Evolutionary conservation across 2,329 filamentous ascomycete genomes (phyloP).

Genomic region (Ophiosphaerella korrae): DNA sequence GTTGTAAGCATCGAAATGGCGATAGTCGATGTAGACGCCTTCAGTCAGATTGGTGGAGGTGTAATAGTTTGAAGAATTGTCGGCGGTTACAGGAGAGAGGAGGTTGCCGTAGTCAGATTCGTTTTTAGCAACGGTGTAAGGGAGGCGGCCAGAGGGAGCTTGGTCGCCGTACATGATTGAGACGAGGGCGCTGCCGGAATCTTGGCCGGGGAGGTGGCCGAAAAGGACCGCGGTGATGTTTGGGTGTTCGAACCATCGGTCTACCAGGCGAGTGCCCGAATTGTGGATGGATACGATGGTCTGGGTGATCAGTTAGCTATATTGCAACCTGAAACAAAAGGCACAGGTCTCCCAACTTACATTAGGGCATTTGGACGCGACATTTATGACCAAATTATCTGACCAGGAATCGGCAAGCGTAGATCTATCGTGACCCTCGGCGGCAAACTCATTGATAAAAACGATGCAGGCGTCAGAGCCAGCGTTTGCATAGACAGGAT

Average conservation of each 20-base stretch:
- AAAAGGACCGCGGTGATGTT: slow-evolving; percentile 83
- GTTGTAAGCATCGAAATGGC: slow-evolving; percentile 73
- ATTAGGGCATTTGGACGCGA: no score
- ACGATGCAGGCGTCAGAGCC: slow-evolving; percentile 19
- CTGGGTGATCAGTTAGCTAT: slow-evolving; percentile 36
- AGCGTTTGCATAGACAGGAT: slow-evolving; percentile 15
- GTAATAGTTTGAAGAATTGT: slow-evolving; percentile 64
- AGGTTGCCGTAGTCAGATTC: slow-evolving; percentile 66
- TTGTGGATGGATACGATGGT: slow-evolving; percentile 55
- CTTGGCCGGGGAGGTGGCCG: slow-evolving; percentile 80
- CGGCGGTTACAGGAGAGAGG: slow-evolving; percentile 70
- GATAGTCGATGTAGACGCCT: slow-evolving; percentile 83
- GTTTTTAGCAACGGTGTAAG: slow-evolving; percentile 76
- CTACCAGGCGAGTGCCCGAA: slow-evolving; percentile 72
- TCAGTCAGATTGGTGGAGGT: slow-evolving; percentile 69
- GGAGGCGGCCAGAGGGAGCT: slow-evolving; percentile 73
- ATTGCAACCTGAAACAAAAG: slow-evolving; percentile 32
- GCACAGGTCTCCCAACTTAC: no score
- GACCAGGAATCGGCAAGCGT: not conserved
- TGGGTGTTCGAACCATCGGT: slow-evolving; percentile 71
- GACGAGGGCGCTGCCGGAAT: slow-evolving; percentile 74
- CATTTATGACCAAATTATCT: not conserved
- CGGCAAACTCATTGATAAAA: slow-evolving; percentile 16
- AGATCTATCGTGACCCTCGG: slow-evolving; percentile 6
- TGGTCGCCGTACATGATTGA: slow-evolving; percentile 79